Evolutionary conservation across 768 basidiomycete species (phyloP), one percentile per base, ranked within the genome.

Genomic region (Erythrobasidium yunnanense): DNA sequence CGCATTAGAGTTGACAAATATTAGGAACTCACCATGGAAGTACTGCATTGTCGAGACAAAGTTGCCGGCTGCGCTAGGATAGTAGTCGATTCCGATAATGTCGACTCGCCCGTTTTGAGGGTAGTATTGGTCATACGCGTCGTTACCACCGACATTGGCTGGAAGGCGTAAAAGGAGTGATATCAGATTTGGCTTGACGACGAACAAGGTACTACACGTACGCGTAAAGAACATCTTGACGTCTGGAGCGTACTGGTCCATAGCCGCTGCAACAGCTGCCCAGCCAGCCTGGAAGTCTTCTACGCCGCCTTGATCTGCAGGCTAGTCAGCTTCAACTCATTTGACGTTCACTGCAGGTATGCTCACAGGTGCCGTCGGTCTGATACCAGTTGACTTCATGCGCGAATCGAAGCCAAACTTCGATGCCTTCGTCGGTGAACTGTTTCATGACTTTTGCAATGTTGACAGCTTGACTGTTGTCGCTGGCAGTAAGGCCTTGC

Each of bases 341-440:
- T n/a, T n/a, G n/a, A n/a, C n/a, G n/a, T 20, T 50, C 6, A 50
- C 29, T 50, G 11, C 5, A 50, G 49, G 5, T 50, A 22, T 11
- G 18, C 18, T 52, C 22, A 52, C 20, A 22, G 11, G 50, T 22
- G 25, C 49, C 58, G 66, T 72, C 72, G 4, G 33, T 22, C 38
- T 66, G 71, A 62, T 72, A 70, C 65, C 68, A 72, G 70, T 71
- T 71, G 54, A 71, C 2, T 50, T 71, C 72, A 65, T 72, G 70
- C 3, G 62, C 72, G 54, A 73, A 71, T n/a, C 72, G 72, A 22
- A 73, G 71, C 71, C 72, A 72, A 57, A 73, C 72, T 57, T 72
- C 71, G 65, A 73, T 55, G 23, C 72, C 72, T n/a, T 65, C 42
- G 66, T 73, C 72, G 46, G 70, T 71, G 70, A 71, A 73, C 66